A percentile compares a stretch with the other conserved stretches of the same genome.
phyloP scores from a whole-genome alignment of 345 rosid genomes.

The Sisymbrium irio region DNA sequence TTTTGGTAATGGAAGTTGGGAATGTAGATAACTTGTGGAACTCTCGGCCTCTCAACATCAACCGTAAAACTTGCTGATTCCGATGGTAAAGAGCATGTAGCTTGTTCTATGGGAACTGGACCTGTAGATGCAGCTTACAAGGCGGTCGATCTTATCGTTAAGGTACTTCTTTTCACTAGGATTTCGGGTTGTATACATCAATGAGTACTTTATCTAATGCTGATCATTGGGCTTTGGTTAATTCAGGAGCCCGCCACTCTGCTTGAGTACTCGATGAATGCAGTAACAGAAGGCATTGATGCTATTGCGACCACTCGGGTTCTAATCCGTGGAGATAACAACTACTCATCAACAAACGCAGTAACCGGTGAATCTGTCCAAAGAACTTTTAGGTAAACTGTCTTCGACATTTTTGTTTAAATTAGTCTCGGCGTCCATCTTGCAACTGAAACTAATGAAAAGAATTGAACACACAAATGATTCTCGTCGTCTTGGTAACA shows the following conservation, averaged over 20 bases:
- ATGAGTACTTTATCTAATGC: neutral
- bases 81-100: slow-evolving; percentile 65
- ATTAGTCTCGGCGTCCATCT: neutral
- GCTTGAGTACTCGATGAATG: slow-evolving; percentile 78
- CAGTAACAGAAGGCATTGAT: slow-evolving; percentile 95
- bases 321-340: slow-evolving; percentile 60
- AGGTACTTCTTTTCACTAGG: slow-evolving; percentile 44
- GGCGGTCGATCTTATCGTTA: slow-evolving; percentile 82
- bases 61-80: slow-evolving; percentile 76
- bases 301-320: slow-evolving; percentile 95
- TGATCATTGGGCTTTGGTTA: neutral
- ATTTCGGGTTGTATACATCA: neutral
- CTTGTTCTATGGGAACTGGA: slow-evolving; percentile 88
- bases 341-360: slow-evolving; percentile 44
- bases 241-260: slow-evolving; percentile 63
- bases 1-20: neutral
- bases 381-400: slow-evolving; percentile 69
- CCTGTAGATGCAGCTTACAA: slow-evolving; percentile 97
- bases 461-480: neutral
- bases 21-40: slow-evolving; percentile 86
- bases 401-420: neutral
- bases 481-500: neutral
- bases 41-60: slow-evolving; percentile 86
- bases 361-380: slow-evolving; percentile 51
- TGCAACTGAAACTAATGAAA: neutral